Conservation (phyloP, 73 alveolate species). For the Loxodes magnus region DNA sequence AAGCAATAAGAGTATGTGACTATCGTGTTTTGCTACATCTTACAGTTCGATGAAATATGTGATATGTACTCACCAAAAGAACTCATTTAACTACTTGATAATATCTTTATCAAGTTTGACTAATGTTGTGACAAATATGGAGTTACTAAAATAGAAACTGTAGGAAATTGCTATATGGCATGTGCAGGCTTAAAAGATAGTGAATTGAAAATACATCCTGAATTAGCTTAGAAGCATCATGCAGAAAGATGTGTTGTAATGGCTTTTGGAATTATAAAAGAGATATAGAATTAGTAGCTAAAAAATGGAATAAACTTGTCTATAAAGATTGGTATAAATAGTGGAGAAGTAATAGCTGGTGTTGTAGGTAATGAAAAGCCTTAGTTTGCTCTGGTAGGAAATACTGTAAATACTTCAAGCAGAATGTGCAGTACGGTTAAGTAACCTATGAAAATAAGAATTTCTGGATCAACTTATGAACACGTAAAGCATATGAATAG, state of each 20-base stretch:
- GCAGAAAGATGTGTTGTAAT: neutral
- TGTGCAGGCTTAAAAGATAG: conserved; percentile 77
- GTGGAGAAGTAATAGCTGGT: conserved; percentile 97
- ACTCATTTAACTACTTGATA: conserved; percentile 40
- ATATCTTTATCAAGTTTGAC: conserved; percentile 56
- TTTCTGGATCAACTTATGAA: neutral
- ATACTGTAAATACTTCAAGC: conserved; percentile 96
- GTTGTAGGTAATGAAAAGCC: conserved; percentile 98
- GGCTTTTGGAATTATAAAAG: conserved; percentile 13
- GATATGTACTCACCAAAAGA: conserved; percentile 29
- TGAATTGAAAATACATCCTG: conserved; percentile 16
- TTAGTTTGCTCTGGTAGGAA: conserved; percentile 95
- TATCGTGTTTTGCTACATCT: conserved; percentile 58
- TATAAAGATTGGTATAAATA: conserved; percentile 87
- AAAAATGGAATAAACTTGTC: neutral
- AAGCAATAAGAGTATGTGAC: conserved; percentile 60
- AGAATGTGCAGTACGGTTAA: conserved; percentile 49
- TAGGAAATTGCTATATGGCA: conserved; percentile 76
- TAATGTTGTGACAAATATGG: conserved; percentile 35
- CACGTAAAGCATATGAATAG: no score
- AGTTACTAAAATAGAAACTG: conserved; percentile 64
- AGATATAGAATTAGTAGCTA: neutral
- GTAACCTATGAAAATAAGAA: neutral
- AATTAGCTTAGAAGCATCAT: neutral
- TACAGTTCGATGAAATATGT: conserved; percentile 55